Evolutionary conservation across 2,329 filamentous ascomycete genomes (phyloP).

Genomic region (Neurospora crassa): DNA sequence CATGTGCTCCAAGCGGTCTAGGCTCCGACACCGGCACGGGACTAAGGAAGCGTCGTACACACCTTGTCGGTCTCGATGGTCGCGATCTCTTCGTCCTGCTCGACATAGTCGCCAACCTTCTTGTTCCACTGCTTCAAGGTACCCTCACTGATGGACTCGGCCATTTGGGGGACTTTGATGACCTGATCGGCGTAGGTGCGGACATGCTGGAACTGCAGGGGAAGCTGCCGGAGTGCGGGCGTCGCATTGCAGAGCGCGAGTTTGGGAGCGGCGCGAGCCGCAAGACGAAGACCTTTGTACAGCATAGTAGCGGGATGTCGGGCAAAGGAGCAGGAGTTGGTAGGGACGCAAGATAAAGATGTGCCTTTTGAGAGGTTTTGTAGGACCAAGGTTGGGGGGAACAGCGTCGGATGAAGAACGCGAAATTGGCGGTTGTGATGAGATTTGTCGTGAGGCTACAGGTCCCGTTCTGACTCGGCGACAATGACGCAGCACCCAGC

Average conservation of each 20-base stretch:
- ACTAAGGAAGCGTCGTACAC: conserved; percentile 12
- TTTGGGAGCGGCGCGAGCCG: conserved; percentile 17
- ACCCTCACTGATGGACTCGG: conserved; percentile 95
- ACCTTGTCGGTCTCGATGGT: conserved; percentile 99
- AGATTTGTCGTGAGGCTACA: neutral
- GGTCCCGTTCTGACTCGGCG: neutral
- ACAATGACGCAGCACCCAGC: neutral
- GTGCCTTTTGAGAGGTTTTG: neutral
- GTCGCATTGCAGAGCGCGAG: conserved; percentile 13
- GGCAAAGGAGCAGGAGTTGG: neutral
- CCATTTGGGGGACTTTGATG: conserved; percentile 95
- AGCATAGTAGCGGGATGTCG: conserved; percentile 10
- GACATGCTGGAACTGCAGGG: conserved; percentile 44
- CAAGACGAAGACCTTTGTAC: conserved; percentile 18
- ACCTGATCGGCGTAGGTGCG: conserved; percentile 67
- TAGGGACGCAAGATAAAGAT: neutral
- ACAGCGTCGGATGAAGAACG: neutral
- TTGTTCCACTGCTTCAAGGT: conserved; percentile 95
- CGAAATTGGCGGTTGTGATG: neutral
- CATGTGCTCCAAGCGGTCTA: neutral
- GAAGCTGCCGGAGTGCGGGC: conserved; percentile 27
- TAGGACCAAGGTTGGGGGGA: neutral
- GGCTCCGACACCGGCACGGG: neutral
- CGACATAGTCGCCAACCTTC: conserved; percentile 83
- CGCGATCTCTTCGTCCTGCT: conserved; percentile 94